Percentiles rank a stretch among this genome's conserved stretches.
Evolutionary conservation across 257 asterid genomes (phyloP).

Genomic region (Nicotiana obtusifolia): DNA sequence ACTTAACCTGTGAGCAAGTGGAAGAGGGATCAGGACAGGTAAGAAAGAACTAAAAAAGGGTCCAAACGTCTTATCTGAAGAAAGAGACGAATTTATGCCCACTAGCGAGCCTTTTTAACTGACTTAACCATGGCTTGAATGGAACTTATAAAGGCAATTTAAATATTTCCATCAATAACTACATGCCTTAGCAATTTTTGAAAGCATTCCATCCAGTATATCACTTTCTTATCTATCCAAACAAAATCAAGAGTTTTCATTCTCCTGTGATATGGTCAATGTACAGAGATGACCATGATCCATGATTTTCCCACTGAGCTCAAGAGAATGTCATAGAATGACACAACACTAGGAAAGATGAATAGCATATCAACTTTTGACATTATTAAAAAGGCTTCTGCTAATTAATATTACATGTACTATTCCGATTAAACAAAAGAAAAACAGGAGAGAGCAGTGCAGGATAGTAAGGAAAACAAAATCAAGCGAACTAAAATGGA

Average conservation of each 20-base stretch:
- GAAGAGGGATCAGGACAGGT: not conserved
- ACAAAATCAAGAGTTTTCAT: not conserved
- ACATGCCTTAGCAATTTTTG: not conserved
- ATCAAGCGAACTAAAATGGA: not conserved
- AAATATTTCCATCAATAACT: not conserved
- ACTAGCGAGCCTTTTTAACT: not conserved
- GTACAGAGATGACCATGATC: not conserved
- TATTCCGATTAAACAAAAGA: not conserved
- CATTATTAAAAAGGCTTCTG: not conserved
- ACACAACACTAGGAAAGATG: not conserved
- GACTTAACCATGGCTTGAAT: not conserved
- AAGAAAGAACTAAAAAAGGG: not conserved
- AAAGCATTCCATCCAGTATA: not conserved
- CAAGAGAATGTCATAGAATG: slow-evolving; percentile 1
- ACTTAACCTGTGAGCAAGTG: slow-evolving; percentile 58
- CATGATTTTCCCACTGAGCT: not conserved
- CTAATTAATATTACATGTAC: not conserved
- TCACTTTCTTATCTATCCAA: not conserved
- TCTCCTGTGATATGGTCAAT: not conserved
- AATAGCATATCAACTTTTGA: not conserved
- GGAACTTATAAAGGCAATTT: not conserved
- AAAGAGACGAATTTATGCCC: not conserved
- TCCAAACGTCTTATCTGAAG: not conserved
- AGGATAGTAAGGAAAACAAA: not conserved
- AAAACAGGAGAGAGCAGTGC: not conserved